Percentiles rank a stretch among this genome's conserved stretches.
Conservation (phyloP, 371 early-diverging fungal species). For the Cokeromyces recurvatus region DNA sequence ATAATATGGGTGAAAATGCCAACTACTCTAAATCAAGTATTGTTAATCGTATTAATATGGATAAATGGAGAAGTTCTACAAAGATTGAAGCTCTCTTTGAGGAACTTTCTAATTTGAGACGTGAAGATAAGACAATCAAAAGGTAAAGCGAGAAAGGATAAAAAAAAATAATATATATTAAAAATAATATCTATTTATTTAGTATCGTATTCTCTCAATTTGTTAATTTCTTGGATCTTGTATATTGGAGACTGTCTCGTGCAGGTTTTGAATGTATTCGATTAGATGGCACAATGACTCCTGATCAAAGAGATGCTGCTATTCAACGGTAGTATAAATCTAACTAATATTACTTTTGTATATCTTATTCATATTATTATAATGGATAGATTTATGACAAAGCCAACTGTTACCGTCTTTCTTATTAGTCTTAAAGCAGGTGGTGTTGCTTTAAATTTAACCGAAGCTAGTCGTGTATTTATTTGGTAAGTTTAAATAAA, state of each 20-base stretch:
- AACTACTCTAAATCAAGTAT: conserved; percentile 71
- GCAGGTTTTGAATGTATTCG: conserved; percentile 91
- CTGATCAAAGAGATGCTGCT: conserved; percentile 76
- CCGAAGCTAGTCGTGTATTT: conserved; percentile 92
- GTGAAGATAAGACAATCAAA: conserved; percentile 79
- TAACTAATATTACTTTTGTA: too few relatives aligned
- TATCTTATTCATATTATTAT: too few relatives aligned
- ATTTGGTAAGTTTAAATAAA: too few relatives aligned
- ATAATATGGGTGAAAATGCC: conserved; percentile 8
- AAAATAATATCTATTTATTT: conserved; percentile 2
- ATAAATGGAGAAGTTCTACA: conserved; percentile 79
- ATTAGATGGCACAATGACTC: conserved; percentile 93
- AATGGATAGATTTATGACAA: conserved; percentile 76
- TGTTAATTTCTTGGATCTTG: conserved; percentile 88
- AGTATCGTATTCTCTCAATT: conserved; percentile 61
- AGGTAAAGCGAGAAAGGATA: too few relatives aligned
- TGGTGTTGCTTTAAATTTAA: conserved; percentile 94
- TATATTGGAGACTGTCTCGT: conserved; percentile 92
- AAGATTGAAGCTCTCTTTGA: conserved; percentile 94
- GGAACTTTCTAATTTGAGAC: conserved; percentile 75
- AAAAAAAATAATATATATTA: too few relatives aligned
- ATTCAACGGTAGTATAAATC: too few relatives aligned
- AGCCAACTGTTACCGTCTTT: conserved; percentile 84
- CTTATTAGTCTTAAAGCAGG: conserved; percentile 93
- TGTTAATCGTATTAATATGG: conserved; percentile 89